A percentile compares a stretch with the other conserved stretches of the same genome.
These are phyloP conservation scores for Pseudevernia furfuracea DNA, from an alignment of 495 filamentous ascomycete species.

Conservation along the genomic window DNA sequence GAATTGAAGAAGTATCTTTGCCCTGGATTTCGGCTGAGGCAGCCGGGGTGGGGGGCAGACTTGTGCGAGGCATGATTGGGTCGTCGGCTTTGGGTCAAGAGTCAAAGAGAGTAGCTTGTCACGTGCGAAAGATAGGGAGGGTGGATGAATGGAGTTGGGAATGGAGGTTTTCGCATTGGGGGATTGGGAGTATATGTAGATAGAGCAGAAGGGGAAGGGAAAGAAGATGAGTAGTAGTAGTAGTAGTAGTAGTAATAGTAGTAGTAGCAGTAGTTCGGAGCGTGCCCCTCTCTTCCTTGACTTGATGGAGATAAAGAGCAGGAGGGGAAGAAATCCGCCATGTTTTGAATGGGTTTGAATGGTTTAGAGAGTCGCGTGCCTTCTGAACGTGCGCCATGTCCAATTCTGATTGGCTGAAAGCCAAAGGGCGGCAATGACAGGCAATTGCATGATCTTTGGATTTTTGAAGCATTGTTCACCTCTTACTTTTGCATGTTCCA, in stretches of 20 bases:
- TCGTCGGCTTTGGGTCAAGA: slow-evolving; percentile 2
- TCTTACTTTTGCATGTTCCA: background rate
- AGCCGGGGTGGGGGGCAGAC: slow-evolving; percentile 72
- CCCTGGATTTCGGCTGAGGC: slow-evolving; percentile 76
- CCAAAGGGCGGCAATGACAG: background rate
- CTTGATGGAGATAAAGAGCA: background rate
- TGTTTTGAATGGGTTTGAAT: background rate
- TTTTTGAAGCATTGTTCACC: background rate
- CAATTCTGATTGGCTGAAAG: background rate
- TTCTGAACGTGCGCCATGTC: slow-evolving; percentile 1
- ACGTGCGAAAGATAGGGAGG: background rate
- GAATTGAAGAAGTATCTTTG: slow-evolving; percentile 55
- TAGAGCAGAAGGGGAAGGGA: background rate
- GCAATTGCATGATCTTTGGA: background rate
- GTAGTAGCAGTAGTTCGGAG: background rate
- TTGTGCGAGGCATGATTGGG: slow-evolving; percentile 57
- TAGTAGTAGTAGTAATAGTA: background rate
- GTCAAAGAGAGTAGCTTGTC: slow-evolving; percentile 7
- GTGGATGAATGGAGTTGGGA: background rate
- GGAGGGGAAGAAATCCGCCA: background rate
- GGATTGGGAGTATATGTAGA: background rate
- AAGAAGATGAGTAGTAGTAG: background rate
- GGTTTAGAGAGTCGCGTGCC: slow-evolving; percentile 1
- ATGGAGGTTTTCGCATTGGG: background rate
- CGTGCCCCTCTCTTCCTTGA: slow-evolving; percentile 5